Conservation (phyloP, 2,329 filamentous ascomycete species). For the Grosmannia huntii region DNA sequence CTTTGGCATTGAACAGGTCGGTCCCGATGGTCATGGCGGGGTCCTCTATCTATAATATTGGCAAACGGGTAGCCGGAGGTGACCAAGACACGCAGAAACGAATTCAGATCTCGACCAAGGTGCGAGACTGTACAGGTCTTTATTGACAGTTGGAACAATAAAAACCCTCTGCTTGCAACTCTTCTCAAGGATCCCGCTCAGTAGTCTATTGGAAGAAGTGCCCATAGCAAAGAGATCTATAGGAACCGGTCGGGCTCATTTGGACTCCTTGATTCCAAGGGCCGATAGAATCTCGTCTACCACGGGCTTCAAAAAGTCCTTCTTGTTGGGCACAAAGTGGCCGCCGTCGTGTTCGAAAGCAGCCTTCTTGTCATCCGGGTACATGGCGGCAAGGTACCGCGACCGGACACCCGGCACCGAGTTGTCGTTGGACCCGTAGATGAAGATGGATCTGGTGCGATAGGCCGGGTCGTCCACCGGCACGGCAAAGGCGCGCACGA, state of each 20-base stretch:
- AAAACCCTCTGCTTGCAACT: neutral
- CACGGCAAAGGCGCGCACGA: slow-evolving; percentile 1
- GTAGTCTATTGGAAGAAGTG: neutral
- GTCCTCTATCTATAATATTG: too few relatives aligned
- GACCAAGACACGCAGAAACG: neutral
- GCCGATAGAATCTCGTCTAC: slow-evolving; percentile 5
- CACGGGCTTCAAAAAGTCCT: slow-evolving; percentile 3
- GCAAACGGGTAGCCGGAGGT: neutral
- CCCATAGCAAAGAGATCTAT: neutral
- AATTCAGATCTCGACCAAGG: too few relatives aligned
- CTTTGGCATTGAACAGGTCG: neutral
- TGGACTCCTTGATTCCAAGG: neutral
- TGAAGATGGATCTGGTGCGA: slow-evolving; percentile 4
- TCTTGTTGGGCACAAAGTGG: slow-evolving; percentile 8
- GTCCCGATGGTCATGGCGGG: too few relatives aligned
- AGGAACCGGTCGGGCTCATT: neutral
- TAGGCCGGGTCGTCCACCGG: slow-evolving; percentile 2
- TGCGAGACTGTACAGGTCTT: too few relatives aligned
- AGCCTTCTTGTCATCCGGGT: slow-evolving; percentile 4
- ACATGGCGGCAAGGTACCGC: slow-evolving; percentile 7
- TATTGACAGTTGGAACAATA: too few relatives aligned
- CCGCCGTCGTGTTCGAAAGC: slow-evolving; percentile 4
- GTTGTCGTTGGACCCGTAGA: slow-evolving; percentile 7
- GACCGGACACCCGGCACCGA: slow-evolving; percentile 4
- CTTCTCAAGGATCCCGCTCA: neutral